These are phyloP conservation scores for Emiliania huxleyi DNA, from an alignment of 78 protist genomes.

Conservation along the genomic window DNA sequence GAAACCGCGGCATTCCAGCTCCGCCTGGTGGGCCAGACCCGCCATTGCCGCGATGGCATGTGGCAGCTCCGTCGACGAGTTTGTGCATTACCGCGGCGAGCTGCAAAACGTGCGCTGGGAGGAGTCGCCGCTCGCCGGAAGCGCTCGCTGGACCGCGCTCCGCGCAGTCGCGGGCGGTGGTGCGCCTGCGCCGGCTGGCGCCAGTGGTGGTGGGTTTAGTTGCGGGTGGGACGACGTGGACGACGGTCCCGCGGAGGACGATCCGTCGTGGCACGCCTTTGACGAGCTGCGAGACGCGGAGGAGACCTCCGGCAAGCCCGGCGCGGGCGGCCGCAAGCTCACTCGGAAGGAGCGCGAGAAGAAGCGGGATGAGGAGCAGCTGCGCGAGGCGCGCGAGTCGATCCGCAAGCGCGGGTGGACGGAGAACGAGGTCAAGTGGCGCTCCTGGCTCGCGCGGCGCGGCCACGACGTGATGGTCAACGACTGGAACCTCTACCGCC, in stretches of 20 bases:
- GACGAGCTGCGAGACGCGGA: neutral
- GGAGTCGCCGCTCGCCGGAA: too few relatives aligned
- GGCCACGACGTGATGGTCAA: slow-evolving; percentile 8
- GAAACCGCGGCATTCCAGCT: too few relatives aligned
- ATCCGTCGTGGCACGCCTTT: neutral
- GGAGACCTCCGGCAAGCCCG: neutral
- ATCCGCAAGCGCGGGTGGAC: slow-evolving; percentile 19
- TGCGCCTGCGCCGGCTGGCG: too few relatives aligned
- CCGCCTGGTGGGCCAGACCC: too few relatives aligned
- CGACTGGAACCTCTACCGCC: neutral
- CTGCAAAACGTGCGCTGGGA: too few relatives aligned
- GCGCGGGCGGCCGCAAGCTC: neutral
- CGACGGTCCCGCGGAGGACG: neutral
- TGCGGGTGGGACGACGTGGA: neutral
- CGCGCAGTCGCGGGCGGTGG: too few relatives aligned
- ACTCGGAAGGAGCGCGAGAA: neutral
- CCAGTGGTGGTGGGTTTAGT: too few relatives aligned
- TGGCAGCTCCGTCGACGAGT: too few relatives aligned
- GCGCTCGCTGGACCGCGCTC: too few relatives aligned
- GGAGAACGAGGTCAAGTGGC: slow-evolving; percentile 6
- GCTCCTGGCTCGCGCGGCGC: slow-evolving; percentile 20
- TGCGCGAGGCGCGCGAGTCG: neutral
- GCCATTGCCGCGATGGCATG: too few relatives aligned
- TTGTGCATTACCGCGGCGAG: too few relatives aligned
- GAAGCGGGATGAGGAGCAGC: neutral